Evolutionary conservation across 805 yeast genomes (phyloP).

Genomic region (Nakazawaea anatomiae): DNA sequence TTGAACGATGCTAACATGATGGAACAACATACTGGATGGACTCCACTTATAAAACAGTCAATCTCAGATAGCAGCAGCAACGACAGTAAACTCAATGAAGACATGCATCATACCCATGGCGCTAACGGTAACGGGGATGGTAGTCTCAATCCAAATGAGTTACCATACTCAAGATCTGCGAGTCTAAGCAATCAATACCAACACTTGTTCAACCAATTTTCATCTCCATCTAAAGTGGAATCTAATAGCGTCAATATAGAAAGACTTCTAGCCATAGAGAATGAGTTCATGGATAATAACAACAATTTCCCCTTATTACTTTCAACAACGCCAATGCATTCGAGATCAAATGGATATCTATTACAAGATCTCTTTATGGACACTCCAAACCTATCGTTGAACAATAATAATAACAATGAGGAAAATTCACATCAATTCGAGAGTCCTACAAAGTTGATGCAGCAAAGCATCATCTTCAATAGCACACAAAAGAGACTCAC

Average conservation of each 20-base stretch:
- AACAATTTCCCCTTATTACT: constrained; percentile 3
- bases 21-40: constrained; percentile 11
- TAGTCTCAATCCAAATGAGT: not conserved
- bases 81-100: not conserved
- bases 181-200: constrained; percentile 4
- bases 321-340: constrained; percentile 5
- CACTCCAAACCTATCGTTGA: constrained; percentile 8
- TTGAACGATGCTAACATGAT: not conserved
- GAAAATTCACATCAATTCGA: not conserved
- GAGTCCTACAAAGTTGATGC: constrained; percentile 9
- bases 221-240: constrained; percentile 9
- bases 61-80: not conserved
- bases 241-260: not conserved
- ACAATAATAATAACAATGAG: not conserved
- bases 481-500: constrained; percentile 6
- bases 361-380: constrained; percentile 11
- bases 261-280: constrained; percentile 7
- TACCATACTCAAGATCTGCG: not conserved
- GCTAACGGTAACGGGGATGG: not conserved
- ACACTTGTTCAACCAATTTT: constrained; percentile 4
- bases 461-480: constrained; percentile 2
- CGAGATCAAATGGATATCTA: not conserved
- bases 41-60: constrained; percentile 10
- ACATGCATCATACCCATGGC: not conserved
- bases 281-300: constrained; percentile 1